Evolutionary conservation across 176 grass and related monocot genomes (phyloP).

Genomic region (Chrysopogon serrulatus): DNA sequence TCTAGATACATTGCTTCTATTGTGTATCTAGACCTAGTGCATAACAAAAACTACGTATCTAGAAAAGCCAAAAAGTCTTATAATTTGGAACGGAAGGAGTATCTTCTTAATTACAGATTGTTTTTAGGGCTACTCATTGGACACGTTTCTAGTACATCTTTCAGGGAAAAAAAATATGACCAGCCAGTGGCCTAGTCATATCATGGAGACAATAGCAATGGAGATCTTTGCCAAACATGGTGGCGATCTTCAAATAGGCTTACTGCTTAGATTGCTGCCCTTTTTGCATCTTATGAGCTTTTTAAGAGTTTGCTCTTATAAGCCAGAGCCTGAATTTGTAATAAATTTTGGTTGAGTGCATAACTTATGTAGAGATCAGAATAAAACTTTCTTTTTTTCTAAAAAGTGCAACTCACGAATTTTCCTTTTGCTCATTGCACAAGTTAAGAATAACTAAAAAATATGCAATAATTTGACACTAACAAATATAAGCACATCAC

Average conservation of each 20-base stretch:
- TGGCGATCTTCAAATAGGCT: background rate
- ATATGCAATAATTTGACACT: background rate
- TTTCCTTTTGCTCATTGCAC: background rate
- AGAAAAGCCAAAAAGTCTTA: too few species aligned
- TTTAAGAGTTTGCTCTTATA: background rate
- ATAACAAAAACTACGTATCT: too few species aligned
- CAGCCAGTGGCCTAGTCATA: background rate
- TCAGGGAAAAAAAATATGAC: background rate
- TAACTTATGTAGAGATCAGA: background rate
- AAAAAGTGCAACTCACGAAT: background rate
- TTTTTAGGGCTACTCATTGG: background rate
- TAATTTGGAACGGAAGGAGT: too few species aligned
- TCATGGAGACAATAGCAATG: background rate
- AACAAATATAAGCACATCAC: background rate
- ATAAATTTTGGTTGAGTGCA: background rate
- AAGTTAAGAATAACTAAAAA: constrained; percentile 1
- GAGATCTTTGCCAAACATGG: background rate
- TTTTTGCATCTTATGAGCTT: background rate
- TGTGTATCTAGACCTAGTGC: too few species aligned
- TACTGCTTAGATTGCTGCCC: background rate
- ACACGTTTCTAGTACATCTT: background rate
- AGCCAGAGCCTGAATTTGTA: background rate
- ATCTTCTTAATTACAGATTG: background rate
- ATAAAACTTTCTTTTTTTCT: background rate
- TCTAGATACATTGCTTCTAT: too few species aligned